Evolutionary conservation across 495 filamentous ascomycete species (phyloP), one percentile per base, ranked within the genome.

Genomic region (Glonium stellatum): DNA sequence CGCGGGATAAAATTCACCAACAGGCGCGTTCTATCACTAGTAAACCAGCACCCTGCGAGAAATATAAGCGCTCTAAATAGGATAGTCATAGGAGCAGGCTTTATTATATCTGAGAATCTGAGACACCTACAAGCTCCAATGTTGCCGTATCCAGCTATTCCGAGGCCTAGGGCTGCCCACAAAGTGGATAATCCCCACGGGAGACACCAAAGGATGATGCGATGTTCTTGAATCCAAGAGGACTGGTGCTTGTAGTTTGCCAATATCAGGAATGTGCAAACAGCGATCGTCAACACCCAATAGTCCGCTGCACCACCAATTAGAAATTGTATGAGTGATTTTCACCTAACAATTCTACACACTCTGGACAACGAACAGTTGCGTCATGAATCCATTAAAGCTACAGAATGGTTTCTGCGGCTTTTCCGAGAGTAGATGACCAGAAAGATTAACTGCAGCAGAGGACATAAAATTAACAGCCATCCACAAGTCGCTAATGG

Each of bases 291-390:
- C 6, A 78, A 51, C 9, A 78, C 74, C 75, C 75, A 78, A 61
- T 78, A 78, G 61, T 77, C 74, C 5, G 74, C 70, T 72, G 37
- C n/a, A 18, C 37, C 47, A 44, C 37, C 2, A 2, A 39, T 52
- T 51, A 52, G 48, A 48, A 34, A 57, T 31, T 37, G 44, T 8
- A 21, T 34, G 51, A 11, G 12, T 23, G 15, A 13, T 52, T 31
- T 6, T 25, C 9, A 37, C 27, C 19, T 6, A 27, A 35, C 21
- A 21, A 25, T 21, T 21, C 39, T 35, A 63, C 66, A 42, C 60
- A 72, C 70, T 78, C 65, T 78, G 75, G 5, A 78, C 69, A 27
- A 78, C 74, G 51, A 78, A 78, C 9, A 74, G 60, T 54, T 78
- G 75, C 9, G 75, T 75, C 68, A 74, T 69, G 66, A 72, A 78